Evolutionary conservation across 805 yeast species (phyloP), one percentile per base, ranked within the genome.

Genomic region (Blastobotrys chiropterorum): DNA sequence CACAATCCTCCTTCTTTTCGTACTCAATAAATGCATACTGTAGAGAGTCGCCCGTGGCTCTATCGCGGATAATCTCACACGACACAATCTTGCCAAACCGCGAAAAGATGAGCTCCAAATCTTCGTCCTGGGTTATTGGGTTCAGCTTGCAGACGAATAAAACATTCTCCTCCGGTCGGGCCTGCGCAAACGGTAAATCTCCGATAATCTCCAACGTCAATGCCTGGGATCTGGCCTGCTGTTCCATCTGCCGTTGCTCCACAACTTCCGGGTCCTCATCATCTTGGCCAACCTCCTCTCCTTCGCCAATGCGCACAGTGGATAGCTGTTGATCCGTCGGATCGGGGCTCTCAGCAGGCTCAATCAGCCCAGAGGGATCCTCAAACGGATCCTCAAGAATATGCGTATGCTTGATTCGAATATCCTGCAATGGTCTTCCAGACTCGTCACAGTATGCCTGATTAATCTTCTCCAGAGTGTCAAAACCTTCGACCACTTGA

Each of bases 21-120:
- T 69, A 83, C 59, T 82, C 86, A 30, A 84, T 77, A 55, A 84
- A 84, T 2, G 82, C 90, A 60, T 83, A 84, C 49, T 79, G 75
- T 39, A 81, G 59, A 1, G 82, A 78, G 14, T 73, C 73, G 0
- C 78, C 76, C 0, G 81, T 73, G 2, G 59, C 64, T 26, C 67
- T 67, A 56, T 80, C 85, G 40, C 69, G 63, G 13, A 83, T 71
- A 14, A 83, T 67, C 49, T 81, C 82, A 53, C 81, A 76, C 1
- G 78, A 72, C 0, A 59, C 53, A 16, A 83, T 76, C 3, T 65
- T 56, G 1, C 90, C 90, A 67, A 82, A 83, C 48, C 85, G 68
- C n/a, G 77, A 70, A 59, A 84, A 84, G 13, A 83, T 78, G 31
- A 76, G 63, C 40, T 71, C 67, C 22, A 83, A 62, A 47, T 84